These are phyloP conservation scores for Neurospora tetrasperma DNA, from an alignment of 495 filamentous ascomycete species.

Conservation along the genomic window DNA sequence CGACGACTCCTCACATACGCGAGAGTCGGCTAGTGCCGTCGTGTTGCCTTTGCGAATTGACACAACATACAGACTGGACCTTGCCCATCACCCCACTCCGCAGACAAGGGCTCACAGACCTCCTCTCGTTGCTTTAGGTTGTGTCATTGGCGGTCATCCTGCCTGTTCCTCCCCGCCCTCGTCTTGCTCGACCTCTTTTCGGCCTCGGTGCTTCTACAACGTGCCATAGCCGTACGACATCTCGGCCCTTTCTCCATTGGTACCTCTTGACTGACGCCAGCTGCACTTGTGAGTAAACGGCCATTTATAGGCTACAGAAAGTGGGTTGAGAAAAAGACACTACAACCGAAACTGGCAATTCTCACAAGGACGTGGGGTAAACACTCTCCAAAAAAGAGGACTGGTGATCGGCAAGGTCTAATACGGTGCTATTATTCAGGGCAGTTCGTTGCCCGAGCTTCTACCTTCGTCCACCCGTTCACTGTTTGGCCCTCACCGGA, in stretches of 20 bases:
- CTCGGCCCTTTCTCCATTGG: neutral
- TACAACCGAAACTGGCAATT: neutral
- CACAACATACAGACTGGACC: neutral
- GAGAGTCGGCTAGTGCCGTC: neutral
- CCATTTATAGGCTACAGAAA: neutral
- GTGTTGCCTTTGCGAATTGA: neutral
- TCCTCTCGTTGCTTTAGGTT: constrained; percentile 12
- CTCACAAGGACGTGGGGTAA: neutral
- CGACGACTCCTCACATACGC: neutral
- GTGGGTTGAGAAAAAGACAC: neutral
- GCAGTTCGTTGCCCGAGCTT: neutral
- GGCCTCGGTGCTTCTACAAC: neutral
- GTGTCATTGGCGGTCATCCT: constrained; percentile 14
- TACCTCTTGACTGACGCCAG: neutral
- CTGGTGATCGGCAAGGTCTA: neutral
- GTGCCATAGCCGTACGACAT: neutral
- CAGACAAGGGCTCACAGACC: constrained; percentile 4
- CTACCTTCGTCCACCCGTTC: neutral
- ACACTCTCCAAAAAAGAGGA: neutral
- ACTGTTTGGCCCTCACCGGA: neutral
- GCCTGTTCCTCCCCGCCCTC: constrained; percentile 4
- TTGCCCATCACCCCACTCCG: neutral
- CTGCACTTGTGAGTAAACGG: neutral
- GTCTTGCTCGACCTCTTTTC: neutral
- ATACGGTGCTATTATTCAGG: neutral